Evolutionary conservation across 495 filamentous ascomycete genomes (phyloP), one percentile per base, ranked within the genome.

Genomic region (Penicillium canescens): DNA sequence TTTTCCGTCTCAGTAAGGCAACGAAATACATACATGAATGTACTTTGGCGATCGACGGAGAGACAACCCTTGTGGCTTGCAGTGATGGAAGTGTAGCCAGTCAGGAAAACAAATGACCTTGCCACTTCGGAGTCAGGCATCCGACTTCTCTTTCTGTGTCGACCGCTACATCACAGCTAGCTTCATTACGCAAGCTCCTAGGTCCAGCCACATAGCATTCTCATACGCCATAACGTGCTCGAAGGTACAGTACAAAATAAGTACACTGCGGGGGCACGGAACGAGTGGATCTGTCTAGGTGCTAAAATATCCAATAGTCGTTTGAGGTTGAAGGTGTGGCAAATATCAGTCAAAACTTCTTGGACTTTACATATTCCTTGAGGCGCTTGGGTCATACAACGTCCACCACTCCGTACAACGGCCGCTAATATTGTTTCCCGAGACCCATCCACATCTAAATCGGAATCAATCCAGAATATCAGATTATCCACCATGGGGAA

Each of bases 291-390:
- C 21, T 42, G 21, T 42, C 40, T 20, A 18, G 16, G 40, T 14
- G 6, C 39, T 5, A 42, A 9, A 5, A 21, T 14, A 34, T n/a
- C 60, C 50, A 63, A 57, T 57, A 16, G 38, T 5, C 24, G 37
- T 6, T 26, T 44, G 31, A 20, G 16, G 46, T 39, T 55, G 42
- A 50, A 56, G 46, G 54, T 55, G 61, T 63, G 61, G 57, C 61
- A 21, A 63, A 57, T 36, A 54, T 20, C 52, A 55, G 47, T 59
- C 52, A 55, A 18, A 44, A 59, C 51, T 51, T 35, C 10, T 8
- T 34, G 11, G 8, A 20, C 16, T 20, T 1, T 43, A 9, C 20
- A 26, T 26, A 43, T 31, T 9, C 28, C 9, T 8, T 7, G 28
- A 7, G 28, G 28, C 28, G 28, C 28, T 31, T 31, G 28, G 28